These are phyloP conservation scores for Malus orientalis DNA, from an alignment of 306 rosid species.

Conservation along the genomic window DNA sequence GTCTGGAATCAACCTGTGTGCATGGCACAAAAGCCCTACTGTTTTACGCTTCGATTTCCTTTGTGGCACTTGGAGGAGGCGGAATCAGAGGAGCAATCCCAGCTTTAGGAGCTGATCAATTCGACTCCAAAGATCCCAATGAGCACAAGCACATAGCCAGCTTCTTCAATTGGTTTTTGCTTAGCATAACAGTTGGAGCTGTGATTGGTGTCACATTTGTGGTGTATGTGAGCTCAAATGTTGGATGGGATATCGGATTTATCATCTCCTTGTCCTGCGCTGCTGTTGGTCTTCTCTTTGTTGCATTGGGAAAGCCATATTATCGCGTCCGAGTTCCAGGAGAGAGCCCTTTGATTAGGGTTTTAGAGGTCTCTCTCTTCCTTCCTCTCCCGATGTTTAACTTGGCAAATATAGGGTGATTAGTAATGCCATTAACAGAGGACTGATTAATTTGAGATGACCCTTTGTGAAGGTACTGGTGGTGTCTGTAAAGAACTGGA, in stretches of 20 bases:
- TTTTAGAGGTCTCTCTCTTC: conserved; percentile 32
- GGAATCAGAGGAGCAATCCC: conserved; percentile 53
- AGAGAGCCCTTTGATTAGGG: conserved; percentile 36
- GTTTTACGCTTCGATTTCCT: conserved; percentile 35
- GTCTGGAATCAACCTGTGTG: conserved; percentile 31
- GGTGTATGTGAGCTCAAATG: conserved; percentile 34
- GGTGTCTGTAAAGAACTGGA: conserved; percentile 6
- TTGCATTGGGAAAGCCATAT: conserved; percentile 35
- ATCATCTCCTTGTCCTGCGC: conserved; percentile 37
- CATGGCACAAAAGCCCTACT: conserved; percentile 37
- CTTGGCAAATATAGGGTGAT: not conserved
- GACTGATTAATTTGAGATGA: not conserved
- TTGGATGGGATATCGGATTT: conserved; percentile 38
- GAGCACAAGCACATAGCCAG: conserved; percentile 32
- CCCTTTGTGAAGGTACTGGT: conserved; percentile 3
- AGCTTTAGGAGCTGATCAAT: conserved; percentile 52
- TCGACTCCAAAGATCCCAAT: conserved; percentile 31
- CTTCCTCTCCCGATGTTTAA: not conserved
- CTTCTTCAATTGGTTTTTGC: conserved; percentile 55
- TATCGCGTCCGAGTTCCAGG: conserved; percentile 34
- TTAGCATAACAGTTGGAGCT: conserved; percentile 39
- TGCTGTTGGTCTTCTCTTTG: conserved; percentile 26
- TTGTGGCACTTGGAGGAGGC: conserved; percentile 53
- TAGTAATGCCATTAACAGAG: not conserved
- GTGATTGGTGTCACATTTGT: conserved; percentile 43